Base-by-base conservation (phyloP, 2,329 filamentous ascomycete species). In the Nemania serpens region DNA sequence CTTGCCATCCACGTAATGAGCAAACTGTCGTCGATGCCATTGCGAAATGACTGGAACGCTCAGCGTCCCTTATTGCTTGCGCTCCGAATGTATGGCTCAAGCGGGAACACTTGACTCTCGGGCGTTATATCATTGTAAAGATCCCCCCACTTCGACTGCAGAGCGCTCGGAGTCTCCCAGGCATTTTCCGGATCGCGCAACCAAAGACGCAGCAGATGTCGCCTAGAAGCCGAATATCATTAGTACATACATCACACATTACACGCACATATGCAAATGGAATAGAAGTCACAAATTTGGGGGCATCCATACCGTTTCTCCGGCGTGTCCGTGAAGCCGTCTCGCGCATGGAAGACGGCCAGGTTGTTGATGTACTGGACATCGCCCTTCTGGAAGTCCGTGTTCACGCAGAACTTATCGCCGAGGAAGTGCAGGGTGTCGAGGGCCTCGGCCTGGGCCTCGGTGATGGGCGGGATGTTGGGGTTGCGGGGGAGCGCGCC, bases 341-440 rank as follows among this genome's bases (percentile, higher is more conserved):
- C 81, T 2, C 84, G 75, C 0, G 81, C 79, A 61, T 86, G 84
- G 45, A 86, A 79, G 2, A 86, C 68, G 43, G 78, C 79, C 39
- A 85, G 68, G 66, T 86, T 86, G 64, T 86, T 86, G 29, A 81
- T 76, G 57, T 79, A 86, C 61, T 82, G 80, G 12, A 86, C 79
- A 65, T 85, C 83, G 0, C 82, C 82, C 59, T 77, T 77, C 42
- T 78, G 75, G 48, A 83, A 81, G 58, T 79, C 72, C 15, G 81
- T 77, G 2, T 78, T 71, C 0, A 79, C 75, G 15, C 75, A 76
- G 63, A 78, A 77, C 58, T 76, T 79, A 57, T 82, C 79, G 5
- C 79, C 81, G 0, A 79, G 73, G 58, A 79, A 82, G 66, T 84
- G 80, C 48, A 84, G 67, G 0, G 81, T 76, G 60, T 84, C 81